Percentiles rank a stretch among this genome's conserved stretches.
Conservation (phyloP, 805 yeast species). For the Metschnikowia hibisci region DNA sequence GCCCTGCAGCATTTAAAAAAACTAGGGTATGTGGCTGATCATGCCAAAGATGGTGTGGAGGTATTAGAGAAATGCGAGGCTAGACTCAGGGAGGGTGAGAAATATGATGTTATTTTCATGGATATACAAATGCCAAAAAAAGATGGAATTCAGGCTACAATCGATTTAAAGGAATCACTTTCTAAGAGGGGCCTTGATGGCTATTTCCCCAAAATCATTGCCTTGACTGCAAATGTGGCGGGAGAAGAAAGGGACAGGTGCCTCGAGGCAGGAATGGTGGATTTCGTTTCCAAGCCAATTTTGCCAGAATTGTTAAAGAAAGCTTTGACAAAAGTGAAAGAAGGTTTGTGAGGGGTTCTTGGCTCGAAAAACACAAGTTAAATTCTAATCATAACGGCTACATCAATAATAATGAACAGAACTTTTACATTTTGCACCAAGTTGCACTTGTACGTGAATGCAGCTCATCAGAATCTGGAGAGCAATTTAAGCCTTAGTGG, state of each 20-base stretch:
- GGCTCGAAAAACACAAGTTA: too few species aligned
- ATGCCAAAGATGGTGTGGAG: slow-evolving; percentile 49
- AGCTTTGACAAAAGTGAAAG: slow-evolving; percentile 25
- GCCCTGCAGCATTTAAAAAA: slow-evolving; percentile 47
- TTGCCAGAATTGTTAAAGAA: slow-evolving; percentile 42
- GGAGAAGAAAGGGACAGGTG: slow-evolving; percentile 49
- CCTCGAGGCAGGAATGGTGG: slow-evolving; percentile 48
- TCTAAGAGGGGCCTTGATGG: slow-evolving; percentile 15
- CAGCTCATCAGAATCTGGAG: too few species aligned
- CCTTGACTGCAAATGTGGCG: slow-evolving; percentile 52
- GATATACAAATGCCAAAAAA: slow-evolving; percentile 54
- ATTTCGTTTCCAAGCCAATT: slow-evolving; percentile 51
- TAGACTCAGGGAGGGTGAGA: slow-evolving; percentile 21
- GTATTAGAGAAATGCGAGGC: slow-evolving; percentile 35
- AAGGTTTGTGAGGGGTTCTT: not conserved
- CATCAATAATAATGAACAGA: too few species aligned
- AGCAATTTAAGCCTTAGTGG: too few species aligned
- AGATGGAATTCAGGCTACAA: slow-evolving; percentile 54
- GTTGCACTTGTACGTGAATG: too few species aligned
- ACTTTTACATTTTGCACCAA: too few species aligned
- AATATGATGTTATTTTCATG: slow-evolving; percentile 52
- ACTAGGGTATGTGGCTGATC: slow-evolving; percentile 49
- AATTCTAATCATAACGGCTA: too few species aligned
- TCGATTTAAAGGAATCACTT: slow-evolving; percentile 34
- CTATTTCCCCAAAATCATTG: slow-evolving; percentile 39